A percentile compares a stretch with the other conserved stretches of the same genome.
Conservation (phyloP, 2,329 filamentous ascomycete species). For the Corynespora cassiicola region DNA sequence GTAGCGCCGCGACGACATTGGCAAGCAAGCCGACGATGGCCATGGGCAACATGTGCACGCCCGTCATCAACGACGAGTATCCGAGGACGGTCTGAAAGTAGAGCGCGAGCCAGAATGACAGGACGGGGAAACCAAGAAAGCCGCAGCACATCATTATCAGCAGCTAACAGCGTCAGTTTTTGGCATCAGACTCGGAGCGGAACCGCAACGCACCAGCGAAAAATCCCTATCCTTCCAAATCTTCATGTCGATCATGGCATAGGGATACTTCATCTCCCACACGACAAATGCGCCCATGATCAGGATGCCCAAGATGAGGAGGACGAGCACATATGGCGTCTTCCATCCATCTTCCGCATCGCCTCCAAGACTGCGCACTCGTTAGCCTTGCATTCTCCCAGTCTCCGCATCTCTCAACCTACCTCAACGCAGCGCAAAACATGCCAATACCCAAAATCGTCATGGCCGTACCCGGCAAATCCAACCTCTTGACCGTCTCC, state of each 20-base stretch:
- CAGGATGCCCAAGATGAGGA: slow-evolving; percentile 65
- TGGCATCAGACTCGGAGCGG: slow-evolving; percentile 2
- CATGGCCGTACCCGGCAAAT: slow-evolving; percentile 65
- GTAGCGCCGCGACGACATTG: slow-evolving; percentile 67
- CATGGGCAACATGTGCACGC: slow-evolving; percentile 70
- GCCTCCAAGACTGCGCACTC: slow-evolving; percentile 48
- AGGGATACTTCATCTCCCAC: slow-evolving; percentile 64
- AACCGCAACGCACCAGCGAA: slow-evolving; percentile 56
- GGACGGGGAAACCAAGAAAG: slow-evolving; percentile 67
- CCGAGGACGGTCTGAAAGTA: slow-evolving; percentile 66
- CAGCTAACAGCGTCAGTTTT: slow-evolving; percentile 48
- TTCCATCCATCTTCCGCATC: slow-evolving; percentile 69
- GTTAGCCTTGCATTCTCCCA: too few relatives aligned
- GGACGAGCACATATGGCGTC: slow-evolving; percentile 66
- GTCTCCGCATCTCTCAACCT: slow-evolving; percentile 33
- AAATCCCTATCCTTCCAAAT: slow-evolving; percentile 70
- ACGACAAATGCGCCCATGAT: slow-evolving; percentile 64
- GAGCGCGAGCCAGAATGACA: slow-evolving; percentile 68
- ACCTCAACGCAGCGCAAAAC: slow-evolving; percentile 68
- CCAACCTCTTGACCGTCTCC: slow-evolving; percentile 63
- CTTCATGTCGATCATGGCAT: slow-evolving; percentile 60
- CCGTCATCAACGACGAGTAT: slow-evolving; percentile 64
- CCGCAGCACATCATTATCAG: slow-evolving; percentile 65
- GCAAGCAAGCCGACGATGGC: slow-evolving; percentile 67
- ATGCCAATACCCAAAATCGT: slow-evolving; percentile 70